phyloP scores from a whole-genome alignment of 1,139 yeast species.

The Pichia sp. region DNA sequence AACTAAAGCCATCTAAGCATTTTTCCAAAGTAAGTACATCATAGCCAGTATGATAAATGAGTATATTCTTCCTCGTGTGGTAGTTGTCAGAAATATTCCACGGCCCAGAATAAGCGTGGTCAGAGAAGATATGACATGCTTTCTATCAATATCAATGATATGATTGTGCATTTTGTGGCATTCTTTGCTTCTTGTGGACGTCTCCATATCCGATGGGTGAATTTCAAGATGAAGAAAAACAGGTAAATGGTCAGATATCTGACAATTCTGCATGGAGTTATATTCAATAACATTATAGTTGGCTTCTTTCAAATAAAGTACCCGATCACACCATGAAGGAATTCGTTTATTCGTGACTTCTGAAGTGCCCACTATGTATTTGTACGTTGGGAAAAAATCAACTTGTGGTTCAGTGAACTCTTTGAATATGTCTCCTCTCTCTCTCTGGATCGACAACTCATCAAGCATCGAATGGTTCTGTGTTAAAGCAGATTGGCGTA shows the following conservation, averaged over 20 bases:
- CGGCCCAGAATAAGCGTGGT: no score
- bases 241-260: constrained; percentile 36
- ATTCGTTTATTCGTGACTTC: constrained; percentile 50
- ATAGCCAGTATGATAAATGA: no score
- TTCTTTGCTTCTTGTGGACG: no score
- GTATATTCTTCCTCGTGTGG: no score
- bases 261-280: constrained; percentile 37
- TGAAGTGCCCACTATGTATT: constrained; percentile 43
- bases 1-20: no score
- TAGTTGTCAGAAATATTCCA: no score
- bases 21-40: no score
- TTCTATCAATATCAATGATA: no score
- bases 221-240: constrained; percentile 28
- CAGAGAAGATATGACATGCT: no score
- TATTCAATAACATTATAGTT: constrained; percentile 25
- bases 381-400: constrained; percentile 68
- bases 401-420: constrained; percentile 62
- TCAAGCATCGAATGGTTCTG: constrained; percentile 28
- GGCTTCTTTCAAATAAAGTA: constrained; percentile 33
- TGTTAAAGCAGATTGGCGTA: not conserved
- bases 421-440: constrained; percentile 39
- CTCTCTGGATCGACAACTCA: constrained; percentile 45
- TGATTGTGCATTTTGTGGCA: no score
- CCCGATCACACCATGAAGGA: constrained; percentile 90
- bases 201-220: no score